Conservation (phyloP, 352 stramenopile genomes). For the Globisporangium viniferum region DNA sequence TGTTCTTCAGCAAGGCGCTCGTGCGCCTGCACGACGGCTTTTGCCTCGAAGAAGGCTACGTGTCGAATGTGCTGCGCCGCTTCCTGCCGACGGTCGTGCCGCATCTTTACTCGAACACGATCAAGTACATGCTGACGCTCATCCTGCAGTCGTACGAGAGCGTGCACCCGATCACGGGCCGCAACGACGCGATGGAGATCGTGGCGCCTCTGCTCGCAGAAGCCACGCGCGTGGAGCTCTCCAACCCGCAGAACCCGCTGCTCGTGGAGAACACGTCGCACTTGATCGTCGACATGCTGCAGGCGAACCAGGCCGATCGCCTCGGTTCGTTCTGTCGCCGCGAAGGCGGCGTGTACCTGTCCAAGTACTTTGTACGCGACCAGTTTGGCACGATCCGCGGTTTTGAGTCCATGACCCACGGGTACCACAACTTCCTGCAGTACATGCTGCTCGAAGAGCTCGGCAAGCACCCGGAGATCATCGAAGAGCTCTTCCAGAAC, state of each 20-base stretch:
- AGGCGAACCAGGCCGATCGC: constrained; percentile 83
- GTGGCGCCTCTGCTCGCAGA: constrained; percentile 54
- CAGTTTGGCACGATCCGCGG: constrained; percentile 87
- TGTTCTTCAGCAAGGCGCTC: constrained; percentile 87
- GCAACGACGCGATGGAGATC: constrained; percentile 87
- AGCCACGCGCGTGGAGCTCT: constrained; percentile 41
- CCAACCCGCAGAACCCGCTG: constrained; percentile 35
- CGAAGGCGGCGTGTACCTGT: constrained; percentile 79
- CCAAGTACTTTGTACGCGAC: constrained; percentile 88
- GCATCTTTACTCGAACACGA: constrained; percentile 85
- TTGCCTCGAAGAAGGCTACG: constrained; percentile 84
- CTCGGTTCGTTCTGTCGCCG: constrained; percentile 78
- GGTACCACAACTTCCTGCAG: constrained; percentile 89
- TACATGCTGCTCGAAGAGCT: constrained; percentile 87
- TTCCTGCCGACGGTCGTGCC: constrained; percentile 77
- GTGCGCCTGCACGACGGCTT: constrained; percentile 85
- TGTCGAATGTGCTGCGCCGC: constrained; percentile 72
- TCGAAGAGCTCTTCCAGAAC: constrained; percentile 70
- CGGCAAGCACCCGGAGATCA: constrained; percentile 63
- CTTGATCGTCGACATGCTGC: constrained; percentile 82
- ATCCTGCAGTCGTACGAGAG: constrained; percentile 88
- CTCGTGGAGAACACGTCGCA: constrained; percentile 77
- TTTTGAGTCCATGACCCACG: constrained; percentile 85
- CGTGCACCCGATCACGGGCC: constrained; percentile 83
- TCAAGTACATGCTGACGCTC: constrained; percentile 89